A percentile compares a stretch with the other conserved stretches of the same genome.
Evolutionary conservation across 129 eudicot species (phyloP).

Genomic region (Tagetes patula): DNA sequence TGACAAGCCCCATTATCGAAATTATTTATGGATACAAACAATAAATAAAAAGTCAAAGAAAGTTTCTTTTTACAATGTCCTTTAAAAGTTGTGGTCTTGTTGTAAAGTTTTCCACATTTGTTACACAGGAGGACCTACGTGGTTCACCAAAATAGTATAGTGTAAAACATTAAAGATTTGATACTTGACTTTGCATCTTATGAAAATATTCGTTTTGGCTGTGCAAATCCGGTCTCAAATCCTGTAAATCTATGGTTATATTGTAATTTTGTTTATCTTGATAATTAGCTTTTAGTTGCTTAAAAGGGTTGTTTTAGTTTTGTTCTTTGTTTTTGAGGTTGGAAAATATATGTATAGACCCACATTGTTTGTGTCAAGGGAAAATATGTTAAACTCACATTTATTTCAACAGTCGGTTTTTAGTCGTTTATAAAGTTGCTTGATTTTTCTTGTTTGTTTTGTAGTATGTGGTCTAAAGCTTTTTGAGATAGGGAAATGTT

Average conservation of each 20-base stretch:
- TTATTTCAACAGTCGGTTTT: neutral
- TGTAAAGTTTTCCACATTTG: neutral
- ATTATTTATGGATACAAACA: neutral
- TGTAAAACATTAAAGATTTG: neutral
- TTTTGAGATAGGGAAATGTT: constrained; percentile 28
- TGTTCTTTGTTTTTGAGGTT: neutral
- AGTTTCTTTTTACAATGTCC: neutral
- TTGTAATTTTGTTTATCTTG: neutral
- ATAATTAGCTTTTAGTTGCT: neutral
- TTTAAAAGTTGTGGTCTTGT: neutral
- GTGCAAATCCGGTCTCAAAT: neutral
- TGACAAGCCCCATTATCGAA: too few species aligned
- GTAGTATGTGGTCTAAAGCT: constrained; percentile 11
- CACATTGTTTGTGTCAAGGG: neutral
- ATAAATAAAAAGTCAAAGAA: neutral
- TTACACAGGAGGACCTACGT: neutral
- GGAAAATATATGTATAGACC: neutral
- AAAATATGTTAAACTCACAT: constrained; percentile 7
- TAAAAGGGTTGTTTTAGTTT: neutral
- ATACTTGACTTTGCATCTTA: neutral
- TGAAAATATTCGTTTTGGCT: neutral
- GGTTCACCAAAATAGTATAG: neutral
- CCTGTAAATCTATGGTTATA: constrained; percentile 12
- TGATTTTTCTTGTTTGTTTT: neutral
- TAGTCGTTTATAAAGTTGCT: neutral